A percentile compares a stretch with the other conserved stretches of the same genome.
Evolutionary conservation across 2,329 filamentous ascomycete genomes (phyloP).

Genomic region (Rhynchosporium secalis): DNA sequence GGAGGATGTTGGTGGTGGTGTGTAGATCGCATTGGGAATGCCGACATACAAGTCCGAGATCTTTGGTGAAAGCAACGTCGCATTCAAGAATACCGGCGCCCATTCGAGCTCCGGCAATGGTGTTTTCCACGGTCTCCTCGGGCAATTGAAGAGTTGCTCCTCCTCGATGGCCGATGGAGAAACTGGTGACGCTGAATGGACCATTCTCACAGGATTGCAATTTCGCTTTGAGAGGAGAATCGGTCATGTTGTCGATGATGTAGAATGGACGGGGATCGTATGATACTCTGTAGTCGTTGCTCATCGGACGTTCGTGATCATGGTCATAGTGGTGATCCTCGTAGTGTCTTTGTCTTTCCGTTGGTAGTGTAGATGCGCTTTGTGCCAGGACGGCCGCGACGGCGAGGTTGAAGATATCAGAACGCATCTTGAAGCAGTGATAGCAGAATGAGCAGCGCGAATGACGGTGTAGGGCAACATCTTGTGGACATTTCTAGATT

Average conservation of each 20-base stretch:
- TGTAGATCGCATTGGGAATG: slow-evolving; percentile 32
- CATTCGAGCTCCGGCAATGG: slow-evolving; percentile 27
- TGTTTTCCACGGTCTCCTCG: slow-evolving; percentile 26
- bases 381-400: slow-evolving; percentile 1
- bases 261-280: slow-evolving; percentile 28
- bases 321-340: slow-evolving; percentile 1
- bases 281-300: slow-evolving; percentile 16
- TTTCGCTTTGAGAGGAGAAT: slow-evolving; percentile 25
- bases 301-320: slow-evolving; percentile 4
- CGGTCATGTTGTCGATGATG: slow-evolving; percentile 29
- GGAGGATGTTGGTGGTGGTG: slow-evolving; percentile 30
- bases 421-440: slow-evolving; percentile 12
- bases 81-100: slow-evolving; percentile 31
- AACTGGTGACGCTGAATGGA: slow-evolving; percentile 19
- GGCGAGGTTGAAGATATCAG: slow-evolving; percentile 8
- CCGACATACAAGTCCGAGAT: slow-evolving; percentile 29
- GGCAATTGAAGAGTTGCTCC: slow-evolving; percentile 30
- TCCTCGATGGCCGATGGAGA: slow-evolving; percentile 29
- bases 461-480: neutral
- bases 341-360: neutral
- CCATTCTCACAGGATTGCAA: slow-evolving; percentile 29
- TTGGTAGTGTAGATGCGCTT: slow-evolving; percentile 12
- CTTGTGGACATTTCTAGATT: neutral
- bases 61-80: slow-evolving; percentile 30
- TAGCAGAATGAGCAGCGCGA: too few species aligned